phyloP scores from a whole-genome alignment of 2,329 filamentous ascomycete genomes.

The Ramularia endophylla region DNA sequence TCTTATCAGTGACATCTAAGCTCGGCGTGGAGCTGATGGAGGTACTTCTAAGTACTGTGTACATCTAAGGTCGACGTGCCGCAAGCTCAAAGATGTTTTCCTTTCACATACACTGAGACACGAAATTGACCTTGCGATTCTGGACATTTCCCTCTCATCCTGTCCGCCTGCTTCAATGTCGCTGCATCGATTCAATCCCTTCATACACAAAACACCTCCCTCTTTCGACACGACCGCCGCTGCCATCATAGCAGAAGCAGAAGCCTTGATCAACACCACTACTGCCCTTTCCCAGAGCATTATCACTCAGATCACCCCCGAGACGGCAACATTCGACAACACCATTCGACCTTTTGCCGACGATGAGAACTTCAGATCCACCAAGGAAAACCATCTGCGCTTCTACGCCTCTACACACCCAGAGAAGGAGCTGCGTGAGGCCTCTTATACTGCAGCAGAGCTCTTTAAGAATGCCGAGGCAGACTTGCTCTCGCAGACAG shows the following conservation, averaged over 20 bases:
- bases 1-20: too few relatives aligned
- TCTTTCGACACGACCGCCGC: background rate
- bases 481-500: background rate
- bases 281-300: too few relatives aligned
- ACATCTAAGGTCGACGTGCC: too few relatives aligned
- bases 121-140: too few relatives aligned
- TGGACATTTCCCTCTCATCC: too few relatives aligned
- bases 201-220: background rate
- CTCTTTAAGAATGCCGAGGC: constrained; percentile 3
- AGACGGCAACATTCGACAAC: constrained; percentile 1
- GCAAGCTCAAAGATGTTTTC: too few relatives aligned
- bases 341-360: constrained; percentile 2
- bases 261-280: background rate
- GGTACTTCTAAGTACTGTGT: too few relatives aligned
- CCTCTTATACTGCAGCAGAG: constrained; percentile 2
- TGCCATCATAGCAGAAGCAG: constrained; percentile 1
- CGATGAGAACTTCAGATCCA: constrained; percentile 3
- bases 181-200: constrained; percentile 1
- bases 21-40: too few relatives aligned
- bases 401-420: constrained; percentile 5
- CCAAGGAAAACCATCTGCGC: constrained; percentile 2
- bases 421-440: constrained; percentile 1
- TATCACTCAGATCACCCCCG: too few relatives aligned
- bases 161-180: too few relatives aligned
- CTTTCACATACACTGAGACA: too few relatives aligned